Evolutionary conservation across 768 basidiomycete genomes (phyloP), one percentile per base, ranked within the genome.

Genomic region (Lactarius pseudohatsudake): DNA sequence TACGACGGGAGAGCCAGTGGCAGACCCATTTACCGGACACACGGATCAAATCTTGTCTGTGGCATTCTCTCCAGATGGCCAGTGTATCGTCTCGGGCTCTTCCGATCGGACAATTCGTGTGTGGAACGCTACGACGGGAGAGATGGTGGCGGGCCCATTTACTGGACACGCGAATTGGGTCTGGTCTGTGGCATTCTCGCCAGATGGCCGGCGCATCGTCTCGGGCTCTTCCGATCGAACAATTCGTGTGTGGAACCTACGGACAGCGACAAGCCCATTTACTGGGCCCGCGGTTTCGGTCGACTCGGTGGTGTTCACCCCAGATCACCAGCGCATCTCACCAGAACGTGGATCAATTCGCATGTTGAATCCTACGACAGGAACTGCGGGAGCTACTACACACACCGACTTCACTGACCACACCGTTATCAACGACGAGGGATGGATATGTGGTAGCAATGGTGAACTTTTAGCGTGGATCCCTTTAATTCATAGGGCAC

Each of bases 1-100:
- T 0, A 7, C 13, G 0, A 53, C 22, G 0, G 50, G 50, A 26
- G 26, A 53, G 26, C 5, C 9, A 8, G 26, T 5, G n/a, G 26
- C 26, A 26, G 26, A 26, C 50, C 50, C 50, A 26, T 28, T 53
- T 26, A 15, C 50, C 26, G 50, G 50, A 2, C 50, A 53, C 26
- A 28, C 22, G 3, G 4, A 26, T 15, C 13, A 0, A 2, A 6
- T 53, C 13, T 4, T 1, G 2, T 53, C 50, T 2, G 50, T 53
- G 13, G 50, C 50, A 53, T 53, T 53, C 50, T 53, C 50, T 9
- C 50, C 50, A 53, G 50, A 53, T 53, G 50, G 26, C 26, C 50
- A 26, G 13, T 13, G 13, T 26, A 26, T 53, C 4, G 26, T 15
- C 50, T 53, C 50, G 7, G 50, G 50, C 6, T 53, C 50, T 9